These are phyloP conservation scores for Podospora tetraspora DNA, from an alignment of 495 filamentous ascomycete genomes.

Conservation along the genomic window DNA sequence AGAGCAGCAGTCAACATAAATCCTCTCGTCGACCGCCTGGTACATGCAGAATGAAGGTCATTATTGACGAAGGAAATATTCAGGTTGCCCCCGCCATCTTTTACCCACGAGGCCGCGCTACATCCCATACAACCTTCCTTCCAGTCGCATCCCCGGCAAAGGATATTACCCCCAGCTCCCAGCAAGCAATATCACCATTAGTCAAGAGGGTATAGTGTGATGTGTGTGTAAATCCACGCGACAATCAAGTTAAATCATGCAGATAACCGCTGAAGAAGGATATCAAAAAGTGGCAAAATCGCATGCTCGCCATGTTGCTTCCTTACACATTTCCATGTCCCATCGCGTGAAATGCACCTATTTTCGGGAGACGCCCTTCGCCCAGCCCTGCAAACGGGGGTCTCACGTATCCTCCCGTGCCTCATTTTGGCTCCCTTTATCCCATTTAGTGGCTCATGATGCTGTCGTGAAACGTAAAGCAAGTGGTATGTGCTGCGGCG, in stretches of 20 bases:
- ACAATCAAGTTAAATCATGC: neutral
- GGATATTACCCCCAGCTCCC: neutral
- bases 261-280: neutral
- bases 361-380: neutral
- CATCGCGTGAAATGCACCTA: neutral
- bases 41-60: too few relatives aligned
- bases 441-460: constrained; percentile 14
- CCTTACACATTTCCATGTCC: neutral
- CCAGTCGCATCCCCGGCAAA: neutral
- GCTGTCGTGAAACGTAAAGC: neutral
- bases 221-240: neutral
- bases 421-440: neutral
- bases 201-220: neutral
- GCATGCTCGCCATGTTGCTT: neutral
- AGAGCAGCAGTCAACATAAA: too few relatives aligned
- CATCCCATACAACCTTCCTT: neutral
- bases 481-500: neutral
- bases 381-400: neutral
- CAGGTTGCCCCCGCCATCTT: too few relatives aligned
- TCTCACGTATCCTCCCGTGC: neutral
- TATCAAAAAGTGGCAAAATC: neutral
- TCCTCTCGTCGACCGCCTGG: too few relatives aligned
- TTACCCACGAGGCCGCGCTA: neutral
- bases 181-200: neutral
- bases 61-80: too few relatives aligned